A percentile compares a stretch with the other conserved stretches of the same genome.
These are phyloP conservation scores for Penicillium italicum DNA, from an alignment of 2,329 filamentous ascomycete genomes.

Conservation along the genomic window DNA sequence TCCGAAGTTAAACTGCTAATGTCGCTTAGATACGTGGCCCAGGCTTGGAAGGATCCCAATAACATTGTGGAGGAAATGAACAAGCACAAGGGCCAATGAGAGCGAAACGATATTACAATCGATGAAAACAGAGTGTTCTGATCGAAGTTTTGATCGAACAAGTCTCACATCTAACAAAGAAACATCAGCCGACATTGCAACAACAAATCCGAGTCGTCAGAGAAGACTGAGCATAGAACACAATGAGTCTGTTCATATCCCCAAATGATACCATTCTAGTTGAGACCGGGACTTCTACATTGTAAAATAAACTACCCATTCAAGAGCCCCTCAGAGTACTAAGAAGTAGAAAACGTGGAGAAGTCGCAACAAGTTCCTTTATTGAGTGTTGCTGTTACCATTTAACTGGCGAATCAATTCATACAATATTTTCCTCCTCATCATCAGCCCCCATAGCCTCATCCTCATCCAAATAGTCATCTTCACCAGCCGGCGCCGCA, in stretches of 20 bases:
- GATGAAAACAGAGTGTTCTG: not conserved
- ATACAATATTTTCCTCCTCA: constrained; percentile 34
- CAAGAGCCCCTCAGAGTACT: not conserved
- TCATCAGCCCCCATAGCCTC: constrained; percentile 34
- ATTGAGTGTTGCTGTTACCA: not conserved
- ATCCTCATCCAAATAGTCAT: constrained; percentile 33
- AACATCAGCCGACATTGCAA: not conserved
- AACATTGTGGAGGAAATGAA: constrained; percentile 59
- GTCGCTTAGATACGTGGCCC: constrained; percentile 50
- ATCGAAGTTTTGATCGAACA: not conserved
- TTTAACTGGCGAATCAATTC: constrained; percentile 20
- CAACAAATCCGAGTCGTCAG: not conserved
- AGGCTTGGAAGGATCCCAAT: constrained; percentile 60
- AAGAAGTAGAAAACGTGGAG: not conserved
- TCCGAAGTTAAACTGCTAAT: not conserved
- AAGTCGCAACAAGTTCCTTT: not conserved
- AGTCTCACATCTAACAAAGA: not conserved
- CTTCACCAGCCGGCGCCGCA: constrained; percentile 29
- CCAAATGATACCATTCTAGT: not conserved
- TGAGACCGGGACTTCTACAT: not conserved
- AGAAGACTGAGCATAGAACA: not conserved
- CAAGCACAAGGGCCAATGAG: constrained; percentile 15
- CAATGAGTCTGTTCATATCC: not conserved
- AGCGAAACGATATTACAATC: not conserved
- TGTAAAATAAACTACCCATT: not conserved